Evolutionary conservation across 2,329 filamentous ascomycete species (phyloP), one percentile per base, ranked within the genome.

Genomic region (Nemania abortiva): DNA sequence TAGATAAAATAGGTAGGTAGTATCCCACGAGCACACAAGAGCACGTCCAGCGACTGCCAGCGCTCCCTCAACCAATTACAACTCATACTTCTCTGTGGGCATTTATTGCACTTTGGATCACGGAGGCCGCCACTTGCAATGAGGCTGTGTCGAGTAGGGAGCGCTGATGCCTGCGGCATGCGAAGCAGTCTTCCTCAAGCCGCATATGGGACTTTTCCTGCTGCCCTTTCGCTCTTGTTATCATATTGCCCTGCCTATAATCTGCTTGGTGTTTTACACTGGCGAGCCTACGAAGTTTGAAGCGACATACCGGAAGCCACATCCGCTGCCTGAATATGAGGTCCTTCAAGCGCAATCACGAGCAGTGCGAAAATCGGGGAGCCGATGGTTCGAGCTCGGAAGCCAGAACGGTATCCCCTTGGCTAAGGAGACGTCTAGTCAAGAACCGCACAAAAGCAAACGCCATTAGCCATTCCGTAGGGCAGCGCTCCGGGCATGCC

Each of bases 391-490:
- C 52, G 24, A 20, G 7, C 9, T 31, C 54, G 6, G 18, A 29
- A 24, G 6, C 49, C 18, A 39, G 3, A 42, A 6, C 20, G 24
- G 2, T n/a, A 56, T 6, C 11, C 18, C 20, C 7, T 2, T 3
- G n/a, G 47, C 42, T 69, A 2, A 31, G 24, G 42, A 39, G 15
- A 18, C 37, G 20, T 34, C 29, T 66, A 6, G 39, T 47, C 47
- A 50, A 29, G 39, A 37, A 52, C 11, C 27, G 3, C 29, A 18
- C 6, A 54, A 22, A 13, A 45, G 39, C 3, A 52, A 49, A 39
- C 20, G 9, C 5, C n/a, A 67, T 9, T 9, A 59, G 18, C 22
- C 20, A 39, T 13, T 1, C 4, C 6, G 47, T 10, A 60, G 54
- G 55, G 22, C 31, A 29, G 6, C 9, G 6, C 27, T 49, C 49